These are phyloP conservation scores for Clitoria ternatea DNA, from an alignment of 306 rosid genomes.

Conservation along the genomic window DNA sequence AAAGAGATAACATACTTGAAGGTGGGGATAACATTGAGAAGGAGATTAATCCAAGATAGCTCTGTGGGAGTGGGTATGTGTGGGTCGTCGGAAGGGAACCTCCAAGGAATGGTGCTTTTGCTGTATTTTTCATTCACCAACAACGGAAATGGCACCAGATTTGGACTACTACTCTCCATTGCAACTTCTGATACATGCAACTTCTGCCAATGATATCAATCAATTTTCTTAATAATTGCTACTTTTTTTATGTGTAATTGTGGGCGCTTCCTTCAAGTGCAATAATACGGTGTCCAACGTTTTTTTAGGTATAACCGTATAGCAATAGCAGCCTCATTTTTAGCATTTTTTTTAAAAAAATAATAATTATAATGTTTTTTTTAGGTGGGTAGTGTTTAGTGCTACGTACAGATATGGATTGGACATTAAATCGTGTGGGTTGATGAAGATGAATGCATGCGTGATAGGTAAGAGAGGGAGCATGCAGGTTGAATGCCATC, in stretches of 20 bases:
- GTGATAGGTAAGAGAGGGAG: not conserved
- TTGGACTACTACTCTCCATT: constrained; percentile 51
- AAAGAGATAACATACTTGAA: constrained; percentile 46
- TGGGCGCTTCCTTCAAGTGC: not conserved
- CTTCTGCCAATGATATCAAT: not conserved
- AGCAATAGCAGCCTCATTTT: no score
- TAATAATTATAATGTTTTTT: not conserved
- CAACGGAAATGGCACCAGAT: constrained; percentile 65
- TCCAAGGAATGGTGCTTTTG: constrained; percentile 80
- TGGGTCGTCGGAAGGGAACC: constrained; percentile 80
- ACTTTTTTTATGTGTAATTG: not conserved
- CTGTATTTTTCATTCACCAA: constrained; percentile 50
- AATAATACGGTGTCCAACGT: no score
- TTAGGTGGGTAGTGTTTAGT: not conserved
- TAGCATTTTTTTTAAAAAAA: no score
- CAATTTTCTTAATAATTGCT: no score
- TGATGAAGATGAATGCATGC: not conserved
- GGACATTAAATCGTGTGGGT: not conserved
- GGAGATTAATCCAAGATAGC: constrained; percentile 80
- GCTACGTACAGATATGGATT: constrained; percentile 15
- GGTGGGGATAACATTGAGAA: constrained; percentile 61
- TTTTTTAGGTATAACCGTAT: no score
- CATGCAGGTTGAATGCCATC: not conserved
- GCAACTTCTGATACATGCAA: not conserved
- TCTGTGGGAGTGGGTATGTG: constrained; percentile 65